Evolutionary conservation across 169 alveolate genomes (phyloP).

Genomic region (Plasmodium inui): DNA sequence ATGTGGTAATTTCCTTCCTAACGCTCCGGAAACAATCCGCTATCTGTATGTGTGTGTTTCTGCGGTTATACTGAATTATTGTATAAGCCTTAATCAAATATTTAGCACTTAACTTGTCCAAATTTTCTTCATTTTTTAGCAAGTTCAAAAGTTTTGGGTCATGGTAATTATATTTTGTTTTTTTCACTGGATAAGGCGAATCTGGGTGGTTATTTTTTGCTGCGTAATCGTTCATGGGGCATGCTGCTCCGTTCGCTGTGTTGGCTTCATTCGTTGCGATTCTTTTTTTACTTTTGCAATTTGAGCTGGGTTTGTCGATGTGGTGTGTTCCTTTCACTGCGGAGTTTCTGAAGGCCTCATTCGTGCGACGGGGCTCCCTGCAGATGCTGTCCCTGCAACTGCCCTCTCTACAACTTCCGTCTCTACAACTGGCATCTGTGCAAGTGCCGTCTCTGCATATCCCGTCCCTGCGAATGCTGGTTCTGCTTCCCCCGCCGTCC

Average conservation of each 20-base stretch:
- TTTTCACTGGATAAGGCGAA: conserved; percentile 69
- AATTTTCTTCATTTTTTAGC: conserved; percentile 58
- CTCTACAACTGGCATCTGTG: too few relatives aligned
- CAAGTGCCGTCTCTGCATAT: too few relatives aligned
- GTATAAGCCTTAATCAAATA: conserved; percentile 69
- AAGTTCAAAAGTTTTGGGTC: conserved; percentile 41
- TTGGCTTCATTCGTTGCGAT: conserved; percentile 13
- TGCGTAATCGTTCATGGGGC: not conserved
- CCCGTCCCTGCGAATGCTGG: not conserved
- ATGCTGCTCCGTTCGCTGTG: not conserved
- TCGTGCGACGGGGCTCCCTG: not conserved
- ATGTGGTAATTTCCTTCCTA: conserved; percentile 27
- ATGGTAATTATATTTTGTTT: conserved; percentile 49
- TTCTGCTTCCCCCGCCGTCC: not conserved
- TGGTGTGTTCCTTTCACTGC: not conserved
- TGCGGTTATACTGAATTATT: conserved; percentile 68
- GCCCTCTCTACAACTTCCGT: not conserved
- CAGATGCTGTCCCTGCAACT: not conserved
- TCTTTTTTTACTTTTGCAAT: conserved; percentile 52
- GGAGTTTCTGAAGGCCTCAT: not conserved
- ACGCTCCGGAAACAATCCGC: conserved; percentile 66
- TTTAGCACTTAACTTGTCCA: conserved; percentile 70
- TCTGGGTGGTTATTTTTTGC: conserved; percentile 9
- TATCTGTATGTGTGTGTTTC: conserved; percentile 69
- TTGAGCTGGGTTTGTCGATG: conserved; percentile 25